Percentiles rank a stretch among this genome's conserved stretches.
Evolutionary conservation across 495 filamentous ascomycete species (phyloP).

Genomic region (Hypoxylon perforatum): DNA sequence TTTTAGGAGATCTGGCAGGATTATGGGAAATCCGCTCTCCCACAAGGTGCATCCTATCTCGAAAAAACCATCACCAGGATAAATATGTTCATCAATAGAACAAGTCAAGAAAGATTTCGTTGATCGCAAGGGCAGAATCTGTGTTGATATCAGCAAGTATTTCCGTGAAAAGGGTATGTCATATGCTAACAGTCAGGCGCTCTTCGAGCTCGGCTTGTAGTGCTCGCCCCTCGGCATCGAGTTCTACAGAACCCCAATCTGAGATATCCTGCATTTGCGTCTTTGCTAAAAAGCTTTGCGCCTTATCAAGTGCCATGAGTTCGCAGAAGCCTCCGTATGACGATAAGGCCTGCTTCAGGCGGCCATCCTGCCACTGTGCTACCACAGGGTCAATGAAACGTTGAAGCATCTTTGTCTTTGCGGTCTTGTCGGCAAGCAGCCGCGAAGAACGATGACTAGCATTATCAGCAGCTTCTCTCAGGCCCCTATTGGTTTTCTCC

Average conservation of each 20-base stretch:
- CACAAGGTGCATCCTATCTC: conserved; percentile 79
- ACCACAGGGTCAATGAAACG: conserved; percentile 83
- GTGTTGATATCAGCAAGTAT: conserved; percentile 22
- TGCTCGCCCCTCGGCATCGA: conserved; percentile 82
- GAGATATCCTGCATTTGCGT: conserved; percentile 77
- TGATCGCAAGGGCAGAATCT: conserved; percentile 80
- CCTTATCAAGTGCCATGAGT: conserved; percentile 79
- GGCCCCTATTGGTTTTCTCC: background rate
- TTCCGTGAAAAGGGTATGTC: background rate
- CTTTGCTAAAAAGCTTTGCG: conserved; percentile 80
- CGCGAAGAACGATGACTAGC: conserved; percentile 79
- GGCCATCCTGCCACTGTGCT: conserved; percentile 79
- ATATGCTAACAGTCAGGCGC: conserved; percentile 70
- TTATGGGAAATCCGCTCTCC: conserved; percentile 81
- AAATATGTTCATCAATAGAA: conserved; percentile 83
- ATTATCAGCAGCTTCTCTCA: conserved; percentile 10
- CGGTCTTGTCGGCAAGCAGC: conserved; percentile 72
- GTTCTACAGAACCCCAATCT: conserved; percentile 81
- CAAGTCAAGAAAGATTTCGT: conserved; percentile 91
- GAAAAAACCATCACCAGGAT: conserved; percentile 73
- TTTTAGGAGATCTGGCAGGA: conserved; percentile 87
- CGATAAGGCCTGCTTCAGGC: conserved; percentile 73
- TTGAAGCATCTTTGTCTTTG: conserved; percentile 72
- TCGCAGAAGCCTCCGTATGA: conserved; percentile 83
- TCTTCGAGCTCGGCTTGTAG: conserved; percentile 80